Conservation (phyloP, 192 early-diverging fungal species). For the Borealophlyctis nickersoniae region DNA sequence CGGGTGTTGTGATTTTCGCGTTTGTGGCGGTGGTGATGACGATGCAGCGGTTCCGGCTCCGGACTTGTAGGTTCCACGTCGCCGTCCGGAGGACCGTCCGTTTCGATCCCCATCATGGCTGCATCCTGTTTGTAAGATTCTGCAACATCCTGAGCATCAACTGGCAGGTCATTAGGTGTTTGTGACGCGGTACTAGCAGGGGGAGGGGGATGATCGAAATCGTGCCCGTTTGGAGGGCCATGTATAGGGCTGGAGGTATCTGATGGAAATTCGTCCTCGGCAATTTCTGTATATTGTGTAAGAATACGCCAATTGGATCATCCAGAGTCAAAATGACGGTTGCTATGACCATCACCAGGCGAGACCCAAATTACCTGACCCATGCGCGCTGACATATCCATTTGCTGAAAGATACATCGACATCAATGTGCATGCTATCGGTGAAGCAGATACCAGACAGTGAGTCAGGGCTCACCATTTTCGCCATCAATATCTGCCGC, state of each 20-base stretch:
- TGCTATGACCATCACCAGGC: too few species aligned
- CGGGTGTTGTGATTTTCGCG: too few species aligned
- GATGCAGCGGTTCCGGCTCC: constrained; percentile 1
- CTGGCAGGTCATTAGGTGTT: constrained; percentile 13
- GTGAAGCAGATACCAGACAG: too few species aligned
- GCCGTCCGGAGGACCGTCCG: constrained; percentile 10
- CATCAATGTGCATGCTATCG: constrained; percentile 2
- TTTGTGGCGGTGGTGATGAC: too few species aligned
- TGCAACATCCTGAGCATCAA: constrained; percentile 25
- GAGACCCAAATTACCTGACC: constrained; percentile 24
- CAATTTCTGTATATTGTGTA: constrained; percentile 16
- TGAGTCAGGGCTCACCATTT: constrained; percentile 15
- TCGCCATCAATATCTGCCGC: constrained; percentile 8
- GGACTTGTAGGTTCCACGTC: constrained; percentile 19
- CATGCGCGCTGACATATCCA: constrained; percentile 70
- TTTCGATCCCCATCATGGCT: constrained; percentile 23
- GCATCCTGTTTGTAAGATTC: constrained; percentile 19
- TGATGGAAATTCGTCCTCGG: constrained; percentile 25
- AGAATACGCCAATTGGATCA: too few species aligned
- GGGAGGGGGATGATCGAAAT: neutral
- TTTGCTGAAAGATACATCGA: constrained; percentile 1
- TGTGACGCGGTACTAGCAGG: neutral
- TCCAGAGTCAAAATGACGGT: too few species aligned
- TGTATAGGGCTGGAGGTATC: neutral
- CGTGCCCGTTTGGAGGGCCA: neutral